Conservation (phyloP, 106 monocot genomes). For the Dendrobium nobile region DNA sequence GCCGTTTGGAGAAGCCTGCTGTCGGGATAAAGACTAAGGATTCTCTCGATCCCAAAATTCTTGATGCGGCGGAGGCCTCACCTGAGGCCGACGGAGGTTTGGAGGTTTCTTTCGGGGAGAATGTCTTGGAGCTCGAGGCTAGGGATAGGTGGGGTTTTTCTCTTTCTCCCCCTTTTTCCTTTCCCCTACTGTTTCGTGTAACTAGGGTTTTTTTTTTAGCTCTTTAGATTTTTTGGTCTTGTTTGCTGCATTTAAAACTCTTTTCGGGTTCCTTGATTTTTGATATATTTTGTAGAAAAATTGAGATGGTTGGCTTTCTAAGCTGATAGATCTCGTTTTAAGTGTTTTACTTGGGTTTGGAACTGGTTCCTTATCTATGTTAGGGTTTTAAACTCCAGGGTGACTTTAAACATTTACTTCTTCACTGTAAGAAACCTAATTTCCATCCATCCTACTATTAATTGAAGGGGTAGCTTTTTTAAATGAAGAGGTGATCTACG, state of each 20-base stretch:
- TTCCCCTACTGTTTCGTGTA: not conserved
- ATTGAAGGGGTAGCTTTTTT: not conserved
- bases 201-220: not conserved
- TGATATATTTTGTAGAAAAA: not conserved
- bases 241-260: not conserved
- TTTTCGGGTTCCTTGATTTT: not conserved
- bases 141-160: constrained; percentile 26
- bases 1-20: constrained; percentile 29
- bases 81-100: not conserved
- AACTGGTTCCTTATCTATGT: too few species aligned
- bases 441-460: too few species aligned
- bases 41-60: not conserved
- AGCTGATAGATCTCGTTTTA: not conserved
- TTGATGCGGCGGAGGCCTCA: not conserved
- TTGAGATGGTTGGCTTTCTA: not conserved
- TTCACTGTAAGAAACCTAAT: too few species aligned
- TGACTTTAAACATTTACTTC: not conserved
- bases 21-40: not conserved
- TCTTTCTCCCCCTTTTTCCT: not conserved
- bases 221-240: not conserved
- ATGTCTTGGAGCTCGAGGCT: constrained; percentile 32
- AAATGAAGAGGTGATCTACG: not conserved
- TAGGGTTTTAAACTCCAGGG: not conserved
- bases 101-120: constrained; percentile 48
- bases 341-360: too few species aligned